Evolutionary conservation across 345 rosid species (phyloP).

Genomic region (Balakata baccata): DNA sequence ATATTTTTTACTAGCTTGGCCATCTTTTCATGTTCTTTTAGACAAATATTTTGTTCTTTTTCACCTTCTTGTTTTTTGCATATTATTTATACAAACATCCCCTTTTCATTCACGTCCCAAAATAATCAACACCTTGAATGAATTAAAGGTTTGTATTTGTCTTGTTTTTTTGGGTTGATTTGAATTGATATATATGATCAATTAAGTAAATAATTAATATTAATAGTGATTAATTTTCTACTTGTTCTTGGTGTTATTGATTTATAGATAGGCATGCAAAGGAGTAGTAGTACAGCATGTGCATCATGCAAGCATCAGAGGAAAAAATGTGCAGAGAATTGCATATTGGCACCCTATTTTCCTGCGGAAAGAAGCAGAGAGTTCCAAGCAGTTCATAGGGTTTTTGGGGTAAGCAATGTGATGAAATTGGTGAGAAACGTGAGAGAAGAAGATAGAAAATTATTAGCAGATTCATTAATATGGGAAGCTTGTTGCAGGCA

Average conservation of each 20-base stretch:
- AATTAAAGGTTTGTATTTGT: conserved; percentile 18
- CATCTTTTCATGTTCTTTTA: conserved; percentile 39
- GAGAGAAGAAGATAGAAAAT: conserved; percentile 41
- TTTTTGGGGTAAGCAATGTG: conserved; percentile 56
- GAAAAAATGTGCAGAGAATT: conserved; percentile 49
- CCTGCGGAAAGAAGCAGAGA: conserved; percentile 39
- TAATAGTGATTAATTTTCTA: background rate
- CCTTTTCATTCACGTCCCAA: conserved; percentile 20
- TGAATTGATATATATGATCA: background rate
- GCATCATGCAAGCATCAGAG: conserved; percentile 71
- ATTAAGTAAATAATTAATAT: too few relatives aligned
- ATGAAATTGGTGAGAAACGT: conserved; percentile 49
- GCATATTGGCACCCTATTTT: conserved; percentile 48
- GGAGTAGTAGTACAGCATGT: conserved; percentile 34
- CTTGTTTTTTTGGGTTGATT: background rate
- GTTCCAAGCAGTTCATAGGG: conserved; percentile 50
- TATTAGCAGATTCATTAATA: conserved; percentile 54
- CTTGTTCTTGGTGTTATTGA: background rate
- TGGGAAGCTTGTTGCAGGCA: conserved; percentile 82
- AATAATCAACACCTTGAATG: background rate
- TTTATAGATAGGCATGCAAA: conserved; percentile 30
- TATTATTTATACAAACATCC: conserved; percentile 27
- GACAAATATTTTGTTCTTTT: conserved; percentile 18
- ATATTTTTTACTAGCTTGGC: background rate
- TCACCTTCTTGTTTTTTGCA: conserved; percentile 15